These are phyloP conservation scores for Alternaria sp. DNA, from an alignment of 2,329 filamentous ascomycete genomes.

Conservation along the genomic window DNA sequence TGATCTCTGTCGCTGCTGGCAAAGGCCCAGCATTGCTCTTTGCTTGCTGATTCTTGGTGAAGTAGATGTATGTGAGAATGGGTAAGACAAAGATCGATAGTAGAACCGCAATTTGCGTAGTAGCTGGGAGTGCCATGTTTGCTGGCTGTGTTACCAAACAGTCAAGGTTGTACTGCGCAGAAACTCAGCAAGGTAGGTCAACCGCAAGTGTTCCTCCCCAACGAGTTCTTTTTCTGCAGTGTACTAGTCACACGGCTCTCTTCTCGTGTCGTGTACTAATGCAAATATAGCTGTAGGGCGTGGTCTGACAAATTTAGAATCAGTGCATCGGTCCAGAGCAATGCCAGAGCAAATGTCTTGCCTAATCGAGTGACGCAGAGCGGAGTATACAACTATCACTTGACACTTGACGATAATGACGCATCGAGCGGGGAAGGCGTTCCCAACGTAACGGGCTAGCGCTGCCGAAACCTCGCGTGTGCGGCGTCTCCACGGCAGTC, in stretches of 20 bases:
- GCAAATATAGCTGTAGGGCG: neutral
- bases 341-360: neutral
- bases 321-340: neutral
- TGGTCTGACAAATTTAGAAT: neutral
- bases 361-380: neutral
- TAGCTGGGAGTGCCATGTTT: conserved; percentile 33
- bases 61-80: conserved; percentile 39
- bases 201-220: neutral
- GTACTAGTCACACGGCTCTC: neutral
- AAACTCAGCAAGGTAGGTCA: neutral
- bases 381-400: conserved; percentile 6
- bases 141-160: neutral
- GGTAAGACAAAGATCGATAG: conserved; percentile 39
- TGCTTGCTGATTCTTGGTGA: conserved; percentile 15
- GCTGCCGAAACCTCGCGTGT: conserved; percentile 3
- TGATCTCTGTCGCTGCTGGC: conserved; percentile 51
- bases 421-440: conserved; percentile 10
- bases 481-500: conserved; percentile 5
- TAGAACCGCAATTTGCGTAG: conserved; percentile 31
- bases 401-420: conserved; percentile 10
- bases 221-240: neutral
- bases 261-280: neutral
- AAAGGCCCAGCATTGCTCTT: conserved; percentile 32
- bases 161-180: neutral
- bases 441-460: conserved; percentile 4